A percentile compares a stretch with the other conserved stretches of the same genome.
Conservation (phyloP, 2,329 filamentous ascomycete genomes). For the Colletotrichum coccodes region DNA sequence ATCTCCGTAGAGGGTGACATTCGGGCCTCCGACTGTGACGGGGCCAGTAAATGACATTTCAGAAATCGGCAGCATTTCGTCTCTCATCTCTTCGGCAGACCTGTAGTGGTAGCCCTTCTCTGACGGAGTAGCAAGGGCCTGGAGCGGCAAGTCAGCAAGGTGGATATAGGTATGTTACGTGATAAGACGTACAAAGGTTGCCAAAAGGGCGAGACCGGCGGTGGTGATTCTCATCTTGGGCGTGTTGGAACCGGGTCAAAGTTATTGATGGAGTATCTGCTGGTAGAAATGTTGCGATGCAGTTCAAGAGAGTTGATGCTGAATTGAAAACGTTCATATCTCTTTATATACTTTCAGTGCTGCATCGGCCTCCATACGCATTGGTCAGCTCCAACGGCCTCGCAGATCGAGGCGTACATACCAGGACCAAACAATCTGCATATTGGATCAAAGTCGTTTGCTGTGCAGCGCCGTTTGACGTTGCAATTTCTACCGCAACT, state of each 20-base stretch:
- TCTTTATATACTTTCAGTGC: neutral
- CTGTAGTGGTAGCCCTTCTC: constrained; percentile 4
- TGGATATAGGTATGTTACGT: neutral
- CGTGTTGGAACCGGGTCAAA: neutral
- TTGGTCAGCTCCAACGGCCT: neutral
- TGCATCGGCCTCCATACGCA: neutral
- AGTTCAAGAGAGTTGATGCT: neutral
- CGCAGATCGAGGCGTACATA: neutral
- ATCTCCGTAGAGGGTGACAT: constrained; percentile 20
- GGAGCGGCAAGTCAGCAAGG: neutral
- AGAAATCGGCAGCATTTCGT: neutral
- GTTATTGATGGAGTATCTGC: neutral
- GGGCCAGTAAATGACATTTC: constrained; percentile 17
- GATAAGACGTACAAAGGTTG: neutral
- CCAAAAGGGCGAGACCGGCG: constrained; percentile 2
- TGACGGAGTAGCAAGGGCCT: neutral
- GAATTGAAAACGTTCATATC: neutral
- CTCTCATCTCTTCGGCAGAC: neutral
- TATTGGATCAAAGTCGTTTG: neutral
- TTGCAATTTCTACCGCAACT: neutral
- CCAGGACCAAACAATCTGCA: too few relatives aligned
- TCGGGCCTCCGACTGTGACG: constrained; percentile 2
- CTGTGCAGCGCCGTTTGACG: neutral
- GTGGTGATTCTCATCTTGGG: constrained; percentile 1
- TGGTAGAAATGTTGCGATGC: neutral